Evolutionary conservation across 805 yeast species (phyloP).

Genomic region (Phaffomyces thermotolerans): DNA sequence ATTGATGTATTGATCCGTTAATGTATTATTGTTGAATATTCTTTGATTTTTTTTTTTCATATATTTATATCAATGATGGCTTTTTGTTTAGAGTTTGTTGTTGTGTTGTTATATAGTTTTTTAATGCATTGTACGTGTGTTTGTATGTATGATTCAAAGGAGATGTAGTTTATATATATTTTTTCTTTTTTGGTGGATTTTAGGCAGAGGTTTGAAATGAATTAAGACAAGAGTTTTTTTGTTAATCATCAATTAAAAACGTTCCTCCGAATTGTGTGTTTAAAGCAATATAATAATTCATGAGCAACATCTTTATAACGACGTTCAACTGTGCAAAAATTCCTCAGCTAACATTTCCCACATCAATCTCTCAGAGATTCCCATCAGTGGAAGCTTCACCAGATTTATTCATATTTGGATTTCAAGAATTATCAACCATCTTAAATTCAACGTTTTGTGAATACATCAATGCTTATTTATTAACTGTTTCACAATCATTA

Average conservation of each 20-base stretch:
- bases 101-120: neutral
- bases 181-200: no score
- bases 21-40: no score
- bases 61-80: no score
- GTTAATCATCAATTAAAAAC: no score
- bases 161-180: no score
- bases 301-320: conserved; percentile 12
- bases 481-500: conserved; percentile 30
- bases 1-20: no score
- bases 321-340: conserved; percentile 59
- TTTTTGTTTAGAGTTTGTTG: neutral
- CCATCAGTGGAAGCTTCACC: conserved; percentile 26
- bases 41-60: no score
- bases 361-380: conserved; percentile 33
- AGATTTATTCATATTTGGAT: conserved; percentile 51
- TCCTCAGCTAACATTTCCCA: conserved; percentile 18
- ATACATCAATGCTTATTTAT: conserved; percentile 31
- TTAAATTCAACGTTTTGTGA: conserved; percentile 44
- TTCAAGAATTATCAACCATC: conserved; percentile 56
- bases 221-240: no score
- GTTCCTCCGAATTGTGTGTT: no score
- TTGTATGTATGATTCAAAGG: no score
- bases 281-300: neutral
- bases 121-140: neutral
- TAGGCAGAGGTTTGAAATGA: no score